Percentiles rank a stretch among this genome's conserved stretches.
phyloP scores from a whole-genome alignment of 179 eudicot species.

The Pouteria campechiana region DNA sequence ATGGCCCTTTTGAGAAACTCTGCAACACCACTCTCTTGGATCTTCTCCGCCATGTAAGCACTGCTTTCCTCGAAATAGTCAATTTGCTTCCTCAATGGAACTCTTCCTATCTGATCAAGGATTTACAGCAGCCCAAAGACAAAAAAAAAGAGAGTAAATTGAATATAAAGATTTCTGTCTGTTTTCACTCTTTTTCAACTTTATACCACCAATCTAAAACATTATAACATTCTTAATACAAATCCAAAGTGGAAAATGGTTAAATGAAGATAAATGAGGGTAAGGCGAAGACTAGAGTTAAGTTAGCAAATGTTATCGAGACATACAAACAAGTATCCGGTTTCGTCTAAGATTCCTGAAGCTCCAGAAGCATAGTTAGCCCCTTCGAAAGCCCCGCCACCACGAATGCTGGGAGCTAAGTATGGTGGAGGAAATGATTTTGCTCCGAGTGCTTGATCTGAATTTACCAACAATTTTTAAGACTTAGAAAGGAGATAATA shows the following conservation, averaged over 20 bases:
- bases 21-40: slow-evolving; percentile 29
- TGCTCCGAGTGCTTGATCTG: slow-evolving; percentile 42
- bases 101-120: slow-evolving; percentile 32
- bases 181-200: too few species aligned
- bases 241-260: neutral
- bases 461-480: neutral
- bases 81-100: slow-evolving; percentile 39
- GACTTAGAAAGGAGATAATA: too few species aligned
- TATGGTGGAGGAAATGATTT: slow-evolving; percentile 41
- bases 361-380: slow-evolving; percentile 60
- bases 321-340: slow-evolving; percentile 41
- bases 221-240: too few species aligned
- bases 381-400: slow-evolving; percentile 20
- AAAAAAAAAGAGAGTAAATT: too few species aligned
- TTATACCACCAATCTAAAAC: too few species aligned
- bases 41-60: slow-evolving; percentile 17
- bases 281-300: neutral
- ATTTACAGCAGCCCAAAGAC: neutral
- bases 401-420: slow-evolving; percentile 29
- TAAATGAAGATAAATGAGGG: neutral
- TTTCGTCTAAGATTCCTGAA: slow-evolving; percentile 46
- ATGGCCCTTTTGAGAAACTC: slow-evolving; percentile 16
- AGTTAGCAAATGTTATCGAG: neutral
- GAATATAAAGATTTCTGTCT: too few species aligned
- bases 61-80: slow-evolving; percentile 32